Conservation (phyloP, 768 basidiomycete species). For the Mycena belliarum region DNA sequence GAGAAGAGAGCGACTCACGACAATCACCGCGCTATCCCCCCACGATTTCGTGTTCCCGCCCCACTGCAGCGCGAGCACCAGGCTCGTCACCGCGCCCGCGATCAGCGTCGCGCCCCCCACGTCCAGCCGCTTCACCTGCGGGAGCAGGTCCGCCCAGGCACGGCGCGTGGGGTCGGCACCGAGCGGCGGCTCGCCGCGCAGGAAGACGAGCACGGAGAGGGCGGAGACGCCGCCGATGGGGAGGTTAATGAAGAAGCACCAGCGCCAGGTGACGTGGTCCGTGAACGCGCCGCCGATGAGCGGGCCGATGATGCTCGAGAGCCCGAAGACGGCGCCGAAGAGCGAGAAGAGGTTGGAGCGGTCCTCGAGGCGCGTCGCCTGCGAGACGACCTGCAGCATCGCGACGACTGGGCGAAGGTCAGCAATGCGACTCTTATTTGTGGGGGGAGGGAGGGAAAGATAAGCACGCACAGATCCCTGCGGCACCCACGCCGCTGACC, state of each 20-base stretch:
- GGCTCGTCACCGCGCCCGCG: constrained; percentile 32
- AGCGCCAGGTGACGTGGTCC: constrained; percentile 12
- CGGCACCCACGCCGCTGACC: constrained; percentile 43
- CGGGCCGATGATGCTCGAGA: constrained; percentile 20
- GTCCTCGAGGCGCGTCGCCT: constrained; percentile 30
- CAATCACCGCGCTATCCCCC: constrained; percentile 35
- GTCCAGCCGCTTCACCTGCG: constrained; percentile 31
- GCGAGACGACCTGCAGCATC: constrained; percentile 19
- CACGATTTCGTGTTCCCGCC: constrained; percentile 47
- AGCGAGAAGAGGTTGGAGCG: constrained; percentile 36
- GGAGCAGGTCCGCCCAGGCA: neutral
- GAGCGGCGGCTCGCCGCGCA: constrained; percentile 3
- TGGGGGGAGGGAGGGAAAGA: neutral
- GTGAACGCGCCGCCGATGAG: constrained; percentile 31
- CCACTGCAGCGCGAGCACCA: constrained; percentile 43
- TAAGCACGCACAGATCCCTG: constrained; percentile 27
- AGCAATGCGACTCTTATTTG: neutral
- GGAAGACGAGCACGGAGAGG: constrained; percentile 2
- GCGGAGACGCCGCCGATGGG: constrained; percentile 10
- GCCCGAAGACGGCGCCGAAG: constrained; percentile 30
- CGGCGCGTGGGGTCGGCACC: constrained; percentile 6
- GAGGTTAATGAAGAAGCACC: constrained; percentile 9
- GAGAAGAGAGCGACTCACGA: too few species aligned
- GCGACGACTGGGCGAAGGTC: neutral
- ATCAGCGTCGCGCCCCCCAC: constrained; percentile 34